Evolutionary conservation across 352 stramenopile species (phyloP).

Genomic region (Pythium monospermum): DNA sequence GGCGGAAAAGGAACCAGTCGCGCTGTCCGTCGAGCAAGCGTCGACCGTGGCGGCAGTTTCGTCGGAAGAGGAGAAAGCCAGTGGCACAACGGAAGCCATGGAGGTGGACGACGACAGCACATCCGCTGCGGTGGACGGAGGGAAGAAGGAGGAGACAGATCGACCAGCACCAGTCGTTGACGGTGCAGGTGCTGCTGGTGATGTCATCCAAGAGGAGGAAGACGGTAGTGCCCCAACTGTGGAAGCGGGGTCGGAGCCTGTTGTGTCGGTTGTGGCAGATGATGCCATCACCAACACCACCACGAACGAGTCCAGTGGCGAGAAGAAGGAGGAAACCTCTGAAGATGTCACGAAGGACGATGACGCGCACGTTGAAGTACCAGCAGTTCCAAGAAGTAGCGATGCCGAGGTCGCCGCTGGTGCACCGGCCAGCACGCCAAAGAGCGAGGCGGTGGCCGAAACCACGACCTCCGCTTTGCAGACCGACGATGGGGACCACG

Average conservation of each 20-base stretch:
- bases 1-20: slow-evolving; percentile 9
- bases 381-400: not conserved
- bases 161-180: not conserved
- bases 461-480: too few relatives aligned
- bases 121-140: not conserved
- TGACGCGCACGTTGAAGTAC: not conserved
- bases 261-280: not conserved
- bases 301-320: too few relatives aligned
- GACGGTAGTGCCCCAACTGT: not conserved
- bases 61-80: not conserved
- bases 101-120: not conserved
- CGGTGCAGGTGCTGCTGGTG: not conserved
- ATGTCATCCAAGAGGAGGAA: slow-evolving; percentile 1
- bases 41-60: not conserved
- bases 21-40: not conserved
- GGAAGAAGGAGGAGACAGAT: not conserved
- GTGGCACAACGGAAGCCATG: not conserved
- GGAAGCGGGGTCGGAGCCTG: not conserved
- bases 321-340: too few relatives aligned
- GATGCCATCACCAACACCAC: not conserved
- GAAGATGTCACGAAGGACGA: not conserved
- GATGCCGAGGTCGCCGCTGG: not conserved
- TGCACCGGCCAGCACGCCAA: not conserved
- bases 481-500: not conserved
- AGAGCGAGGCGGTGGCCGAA: not conserved